Evolutionary conservation across 345 rosid species (phyloP).

Genomic region (Sisymbrium altissimum): DNA sequence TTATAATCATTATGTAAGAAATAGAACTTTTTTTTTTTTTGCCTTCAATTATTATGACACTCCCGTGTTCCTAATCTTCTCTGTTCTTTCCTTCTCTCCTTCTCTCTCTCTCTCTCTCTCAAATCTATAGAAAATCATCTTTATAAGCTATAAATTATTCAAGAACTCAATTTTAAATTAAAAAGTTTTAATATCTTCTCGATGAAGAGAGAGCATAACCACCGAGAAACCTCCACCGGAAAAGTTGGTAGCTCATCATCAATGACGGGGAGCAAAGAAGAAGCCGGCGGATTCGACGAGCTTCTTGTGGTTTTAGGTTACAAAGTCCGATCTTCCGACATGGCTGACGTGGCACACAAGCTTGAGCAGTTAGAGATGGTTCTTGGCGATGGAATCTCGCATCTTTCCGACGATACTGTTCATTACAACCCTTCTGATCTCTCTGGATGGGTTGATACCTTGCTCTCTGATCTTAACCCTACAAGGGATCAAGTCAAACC

Average conservation of each 20-base stretch:
- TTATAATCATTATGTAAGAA: not conserved
- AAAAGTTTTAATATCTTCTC: not conserved
- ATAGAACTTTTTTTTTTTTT: not conserved
- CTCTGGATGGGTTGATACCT: constrained; percentile 62
- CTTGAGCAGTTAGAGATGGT: constrained; percentile 85
- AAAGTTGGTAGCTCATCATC: constrained; percentile 35
- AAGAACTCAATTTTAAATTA: constrained; percentile 4
- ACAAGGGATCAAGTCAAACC: constrained; percentile 11
- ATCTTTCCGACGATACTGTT: constrained; percentile 54
- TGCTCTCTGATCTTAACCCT: constrained; percentile 54
- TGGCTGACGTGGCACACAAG: constrained; percentile 89
- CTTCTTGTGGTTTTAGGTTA: constrained; percentile 75
- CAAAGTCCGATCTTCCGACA: constrained; percentile 72
- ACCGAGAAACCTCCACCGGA: constrained; percentile 29
- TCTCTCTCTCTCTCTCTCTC: not conserved
- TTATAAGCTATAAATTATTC: constrained; percentile 1
- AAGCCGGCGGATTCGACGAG: constrained; percentile 80
- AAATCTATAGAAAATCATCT: not conserved
- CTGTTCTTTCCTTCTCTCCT: not conserved
- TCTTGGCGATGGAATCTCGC: constrained; percentile 65
- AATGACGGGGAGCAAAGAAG: constrained; percentile 36
- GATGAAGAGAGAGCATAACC: constrained; percentile 53
- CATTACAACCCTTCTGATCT: constrained; percentile 85
- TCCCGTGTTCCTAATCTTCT: constrained; percentile 41
- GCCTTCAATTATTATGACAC: constrained; percentile 43